Conservation (phyloP, 176 grass and related monocot species). For the Oryza glaberrima region DNA sequence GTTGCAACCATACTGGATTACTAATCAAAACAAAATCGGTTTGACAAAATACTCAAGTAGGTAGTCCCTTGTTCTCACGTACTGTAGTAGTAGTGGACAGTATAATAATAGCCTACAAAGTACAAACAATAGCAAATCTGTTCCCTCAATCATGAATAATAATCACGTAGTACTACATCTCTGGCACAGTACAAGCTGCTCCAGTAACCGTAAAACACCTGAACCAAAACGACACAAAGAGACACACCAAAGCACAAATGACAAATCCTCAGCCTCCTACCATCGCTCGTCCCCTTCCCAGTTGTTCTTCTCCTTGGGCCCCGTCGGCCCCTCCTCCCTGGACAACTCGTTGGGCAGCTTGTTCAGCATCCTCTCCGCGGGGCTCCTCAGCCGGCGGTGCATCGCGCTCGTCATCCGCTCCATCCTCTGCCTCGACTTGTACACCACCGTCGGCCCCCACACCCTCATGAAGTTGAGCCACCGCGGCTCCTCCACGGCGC, state of each 20-base stretch:
- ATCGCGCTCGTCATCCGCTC: slow-evolving; percentile 47
- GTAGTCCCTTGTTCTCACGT: neutral
- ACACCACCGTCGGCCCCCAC: slow-evolving; percentile 78
- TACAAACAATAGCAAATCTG: neutral
- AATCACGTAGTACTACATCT: neutral
- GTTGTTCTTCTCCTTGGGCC: slow-evolving; percentile 90
- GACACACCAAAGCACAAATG: neutral
- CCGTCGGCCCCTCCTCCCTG: slow-evolving; percentile 84
- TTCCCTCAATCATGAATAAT: neutral
- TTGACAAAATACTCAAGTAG: neutral
- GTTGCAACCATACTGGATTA: neutral
- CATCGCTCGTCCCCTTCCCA: slow-evolving; percentile 90
- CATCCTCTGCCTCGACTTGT: slow-evolving; percentile 58
- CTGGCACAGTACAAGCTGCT: neutral
- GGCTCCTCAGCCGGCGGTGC: slow-evolving; percentile 48
- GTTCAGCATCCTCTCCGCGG: slow-evolving; percentile 61
- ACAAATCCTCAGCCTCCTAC: slow-evolving; percentile 20
- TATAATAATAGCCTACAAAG: neutral
- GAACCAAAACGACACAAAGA: neutral
- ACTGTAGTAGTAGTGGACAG: neutral
- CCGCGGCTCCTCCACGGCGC: slow-evolving; percentile 50
- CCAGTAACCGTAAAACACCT: neutral
- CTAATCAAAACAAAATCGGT: neutral
- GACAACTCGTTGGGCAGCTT: slow-evolving; percentile 78
- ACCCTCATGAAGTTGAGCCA: slow-evolving; percentile 91